A percentile compares a stretch with the other conserved stretches of the same genome.
phyloP scores from a whole-genome alignment of 2,329 filamentous ascomycete genomes.

The Penicillium verrucosum region DNA sequence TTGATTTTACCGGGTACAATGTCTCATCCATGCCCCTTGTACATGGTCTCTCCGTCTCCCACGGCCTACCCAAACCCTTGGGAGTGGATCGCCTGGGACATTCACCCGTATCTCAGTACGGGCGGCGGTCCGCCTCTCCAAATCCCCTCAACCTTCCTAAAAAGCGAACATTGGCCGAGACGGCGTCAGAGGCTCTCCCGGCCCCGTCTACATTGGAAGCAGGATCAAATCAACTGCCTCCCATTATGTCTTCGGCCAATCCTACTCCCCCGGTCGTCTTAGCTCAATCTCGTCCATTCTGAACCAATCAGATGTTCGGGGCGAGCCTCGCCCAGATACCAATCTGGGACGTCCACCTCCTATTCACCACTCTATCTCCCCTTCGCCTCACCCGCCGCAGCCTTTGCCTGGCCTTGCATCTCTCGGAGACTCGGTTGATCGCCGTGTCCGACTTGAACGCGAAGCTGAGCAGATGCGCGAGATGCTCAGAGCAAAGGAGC shows the following conservation, averaged over 20 bases:
- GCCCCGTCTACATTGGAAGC: conserved; percentile 32
- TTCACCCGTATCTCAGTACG: conserved; percentile 31
- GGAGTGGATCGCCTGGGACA: conserved; percentile 32
- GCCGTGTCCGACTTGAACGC: conserved; percentile 62
- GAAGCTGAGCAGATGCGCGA: conserved; percentile 76
- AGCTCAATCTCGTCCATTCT: conserved; percentile 75
- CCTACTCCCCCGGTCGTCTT: conserved; percentile 55
- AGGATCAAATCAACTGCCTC: conserved; percentile 38
- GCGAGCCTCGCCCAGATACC: conserved; percentile 43
- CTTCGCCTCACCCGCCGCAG: conserved; percentile 22
- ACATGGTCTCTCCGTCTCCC: conserved; percentile 29
- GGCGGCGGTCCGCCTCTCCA: conserved; percentile 33
- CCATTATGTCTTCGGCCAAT: conserved; percentile 38
- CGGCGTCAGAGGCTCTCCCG: conserved; percentile 28
- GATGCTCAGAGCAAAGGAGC: conserved; percentile 68
- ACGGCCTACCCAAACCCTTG: conserved; percentile 24
- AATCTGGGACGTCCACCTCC: conserved; percentile 33
- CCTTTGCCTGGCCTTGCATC: conserved; percentile 41
- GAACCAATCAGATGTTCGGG: conserved; percentile 51
- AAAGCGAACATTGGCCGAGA: conserved; percentile 38
- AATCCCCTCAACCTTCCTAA: conserved; percentile 31
- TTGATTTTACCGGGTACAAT: conserved; percentile 51
- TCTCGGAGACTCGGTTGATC: conserved; percentile 58
- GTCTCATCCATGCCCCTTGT: conserved; percentile 30
- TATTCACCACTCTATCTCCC: conserved; percentile 26